Conservation (phyloP, 2,329 filamentous ascomycete species). For the Fusarium sublunatum region DNA sequence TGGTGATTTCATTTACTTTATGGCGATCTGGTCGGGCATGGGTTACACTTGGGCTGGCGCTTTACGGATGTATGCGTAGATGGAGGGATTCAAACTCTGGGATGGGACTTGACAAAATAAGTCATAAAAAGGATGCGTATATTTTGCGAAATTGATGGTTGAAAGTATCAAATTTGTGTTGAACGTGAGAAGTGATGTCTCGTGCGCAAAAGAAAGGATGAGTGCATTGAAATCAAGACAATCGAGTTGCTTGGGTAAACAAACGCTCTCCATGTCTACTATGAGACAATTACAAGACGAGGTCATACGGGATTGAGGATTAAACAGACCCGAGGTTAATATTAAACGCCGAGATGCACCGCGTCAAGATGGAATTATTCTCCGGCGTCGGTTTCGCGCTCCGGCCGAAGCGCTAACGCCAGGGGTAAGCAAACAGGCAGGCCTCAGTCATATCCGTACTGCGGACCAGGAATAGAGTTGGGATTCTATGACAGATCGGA, state of each 20-base stretch:
- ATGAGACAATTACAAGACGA: not conserved
- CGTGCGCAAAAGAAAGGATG: not conserved
- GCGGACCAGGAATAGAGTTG: not conserved
- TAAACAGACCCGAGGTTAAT: not conserved
- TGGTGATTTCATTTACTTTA: conserved; percentile 5
- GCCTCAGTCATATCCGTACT: no score
- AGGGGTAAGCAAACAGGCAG: conserved; percentile 10
- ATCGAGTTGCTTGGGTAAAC: no score
- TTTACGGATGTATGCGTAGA: conserved; percentile 23
- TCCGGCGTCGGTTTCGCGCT: conserved; percentile 21
- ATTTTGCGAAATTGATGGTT: conserved; percentile 1
- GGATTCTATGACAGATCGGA: conserved; percentile 20
- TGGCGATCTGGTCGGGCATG: conserved; percentile 8
- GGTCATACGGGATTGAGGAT: not conserved
- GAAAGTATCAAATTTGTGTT: not conserved
- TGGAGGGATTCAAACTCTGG: conserved; percentile 10
- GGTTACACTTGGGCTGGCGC: conserved; percentile 24
- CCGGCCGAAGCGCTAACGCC: conserved; percentile 18
- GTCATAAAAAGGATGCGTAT: conserved; percentile 10
- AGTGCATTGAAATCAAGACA: not conserved
- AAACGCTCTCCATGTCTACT: not conserved
- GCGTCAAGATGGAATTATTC: conserved; percentile 6
- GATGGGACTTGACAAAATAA: conserved; percentile 16
- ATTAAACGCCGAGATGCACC: conserved; percentile 3
- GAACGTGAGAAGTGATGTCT: not conserved